These are phyloP conservation scores for Lichtheimia corymbifera DNA, from an alignment of 371 early-diverging fungal species.

Conservation along the genomic window DNA sequence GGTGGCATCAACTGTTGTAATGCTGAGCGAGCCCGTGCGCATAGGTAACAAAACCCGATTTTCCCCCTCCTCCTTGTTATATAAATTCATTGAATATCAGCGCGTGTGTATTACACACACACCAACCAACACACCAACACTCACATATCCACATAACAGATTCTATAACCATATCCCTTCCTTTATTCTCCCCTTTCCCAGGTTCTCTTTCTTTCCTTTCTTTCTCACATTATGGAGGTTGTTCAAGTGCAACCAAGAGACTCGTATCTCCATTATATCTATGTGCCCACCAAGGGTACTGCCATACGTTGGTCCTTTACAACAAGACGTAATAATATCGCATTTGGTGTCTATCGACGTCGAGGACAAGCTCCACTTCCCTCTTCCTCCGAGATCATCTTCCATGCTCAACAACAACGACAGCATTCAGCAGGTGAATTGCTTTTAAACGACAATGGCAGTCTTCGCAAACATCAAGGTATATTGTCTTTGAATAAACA, in stretches of 20 bases:
- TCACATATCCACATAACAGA: too few species aligned
- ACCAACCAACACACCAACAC: too few species aligned
- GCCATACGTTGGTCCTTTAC: slow-evolving; percentile 90
- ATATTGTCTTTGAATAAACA: background rate
- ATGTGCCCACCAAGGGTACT: slow-evolving; percentile 68
- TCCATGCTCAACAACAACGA: slow-evolving; percentile 22
- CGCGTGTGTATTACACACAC: too few species aligned
- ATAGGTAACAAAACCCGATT: background rate
- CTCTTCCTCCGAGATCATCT: slow-evolving; percentile 24
- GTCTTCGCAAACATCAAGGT: slow-evolving; percentile 1
- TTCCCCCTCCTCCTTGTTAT: too few species aligned
- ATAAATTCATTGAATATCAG: too few species aligned
- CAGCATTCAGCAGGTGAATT: slow-evolving; percentile 22
- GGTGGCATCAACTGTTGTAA: too few species aligned
- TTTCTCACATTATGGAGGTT: slow-evolving; percentile 66
- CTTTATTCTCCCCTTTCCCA: background rate
- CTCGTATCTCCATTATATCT: slow-evolving; percentile 81
- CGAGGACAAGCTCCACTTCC: slow-evolving; percentile 21
- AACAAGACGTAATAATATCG: slow-evolving; percentile 84
- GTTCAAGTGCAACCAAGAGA: slow-evolving; percentile 83
- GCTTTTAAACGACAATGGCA: slow-evolving; percentile 3
- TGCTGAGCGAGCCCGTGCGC: too few species aligned
- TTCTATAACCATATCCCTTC: background rate
- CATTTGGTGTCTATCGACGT: slow-evolving; percentile 75
- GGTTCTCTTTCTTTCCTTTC: slow-evolving; percentile 7